A percentile compares a stretch with the other conserved stretches of the same genome.
Conservation (phyloP, 2,329 filamentous ascomycete species). For the Botrytis byssoidea region DNA sequence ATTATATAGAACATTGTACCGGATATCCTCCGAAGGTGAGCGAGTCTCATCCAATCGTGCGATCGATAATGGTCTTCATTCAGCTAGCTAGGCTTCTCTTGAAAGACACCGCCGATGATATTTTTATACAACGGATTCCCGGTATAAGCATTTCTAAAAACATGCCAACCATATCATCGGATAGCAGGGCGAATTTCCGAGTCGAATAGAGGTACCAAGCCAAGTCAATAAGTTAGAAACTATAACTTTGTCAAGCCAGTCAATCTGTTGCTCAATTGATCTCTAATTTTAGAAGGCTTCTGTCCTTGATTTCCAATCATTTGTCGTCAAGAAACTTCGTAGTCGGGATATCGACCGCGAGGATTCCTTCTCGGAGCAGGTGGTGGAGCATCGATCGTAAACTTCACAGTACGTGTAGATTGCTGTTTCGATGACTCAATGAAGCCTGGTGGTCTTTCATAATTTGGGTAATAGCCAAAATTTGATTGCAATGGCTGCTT, state of each 20-base stretch:
- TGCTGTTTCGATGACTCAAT: neutral
- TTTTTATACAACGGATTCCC: neutral
- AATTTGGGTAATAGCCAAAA: slow-evolving; percentile 2
- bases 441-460: neutral
- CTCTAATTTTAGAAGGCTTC: neutral
- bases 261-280: neutral
- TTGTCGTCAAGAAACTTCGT: neutral
- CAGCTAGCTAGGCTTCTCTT: neutral
- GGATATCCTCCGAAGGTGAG: neutral
- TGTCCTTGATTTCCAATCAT: neutral
- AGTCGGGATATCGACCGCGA: slow-evolving; percentile 8
- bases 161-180: neutral
- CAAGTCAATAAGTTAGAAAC: neutral
- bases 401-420: neutral
- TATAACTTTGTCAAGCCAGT: neutral
- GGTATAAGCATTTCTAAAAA: neutral
- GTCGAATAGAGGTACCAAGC: neutral
- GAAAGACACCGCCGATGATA: neutral
- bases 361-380: neutral
- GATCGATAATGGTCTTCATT: neutral
- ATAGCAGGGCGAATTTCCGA: neutral
- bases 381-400: neutral
- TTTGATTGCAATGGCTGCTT: too few species aligned
- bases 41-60: neutral
- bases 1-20: neutral